A percentile compares a stretch with the other conserved stretches of the same genome.
These are phyloP conservation scores for Pulicaria dysenterica DNA, from an alignment of 129 eudicot genomes.

Conservation along the genomic window DNA sequence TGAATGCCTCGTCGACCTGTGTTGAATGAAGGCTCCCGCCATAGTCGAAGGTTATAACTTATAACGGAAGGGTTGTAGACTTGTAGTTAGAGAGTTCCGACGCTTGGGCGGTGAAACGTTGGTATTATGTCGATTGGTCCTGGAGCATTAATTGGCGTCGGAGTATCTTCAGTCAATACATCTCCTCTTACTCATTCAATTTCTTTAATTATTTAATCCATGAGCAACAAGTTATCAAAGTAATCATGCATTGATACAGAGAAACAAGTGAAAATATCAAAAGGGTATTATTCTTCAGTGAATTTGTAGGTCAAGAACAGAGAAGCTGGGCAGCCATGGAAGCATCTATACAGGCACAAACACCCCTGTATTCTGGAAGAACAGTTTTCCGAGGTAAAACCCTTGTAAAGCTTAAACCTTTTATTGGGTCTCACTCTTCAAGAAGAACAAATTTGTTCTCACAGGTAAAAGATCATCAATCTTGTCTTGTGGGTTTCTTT, in stretches of 20 bases:
- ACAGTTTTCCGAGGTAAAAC: slow-evolving; percentile 33
- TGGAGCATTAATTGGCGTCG: too few species aligned
- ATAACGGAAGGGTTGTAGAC: too few species aligned
- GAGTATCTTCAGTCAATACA: too few species aligned
- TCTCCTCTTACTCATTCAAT: slow-evolving; percentile 20
- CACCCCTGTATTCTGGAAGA: slow-evolving; percentile 46
- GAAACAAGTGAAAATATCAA: slow-evolving; percentile 20
- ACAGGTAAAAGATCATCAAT: slow-evolving; percentile 41
- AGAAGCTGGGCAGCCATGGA: slow-evolving; percentile 52
- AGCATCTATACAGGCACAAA: slow-evolving; percentile 48
- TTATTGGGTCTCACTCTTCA: slow-evolving; percentile 47
- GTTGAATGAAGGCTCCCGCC: too few species aligned
- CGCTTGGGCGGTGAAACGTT: too few species aligned
- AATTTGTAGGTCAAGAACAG: slow-evolving; percentile 29
- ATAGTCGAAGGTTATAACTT: too few species aligned
- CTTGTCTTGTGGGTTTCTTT: background rate
- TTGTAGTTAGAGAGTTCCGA: too few species aligned
- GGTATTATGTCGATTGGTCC: too few species aligned
- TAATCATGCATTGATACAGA: slow-evolving; percentile 15
- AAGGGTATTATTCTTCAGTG: slow-evolving; percentile 19
- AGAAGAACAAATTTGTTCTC: slow-evolving; percentile 40
- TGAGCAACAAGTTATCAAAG: slow-evolving; percentile 17
- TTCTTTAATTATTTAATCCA: background rate
- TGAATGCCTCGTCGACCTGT: too few species aligned
- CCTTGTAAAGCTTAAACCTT: slow-evolving; percentile 56